A percentile compares a stretch with the other conserved stretches of the same genome.
These are phyloP conservation scores for Amphibolis antarctica DNA, from an alignment of 106 monocot species.

Conservation along the genomic window DNA sequence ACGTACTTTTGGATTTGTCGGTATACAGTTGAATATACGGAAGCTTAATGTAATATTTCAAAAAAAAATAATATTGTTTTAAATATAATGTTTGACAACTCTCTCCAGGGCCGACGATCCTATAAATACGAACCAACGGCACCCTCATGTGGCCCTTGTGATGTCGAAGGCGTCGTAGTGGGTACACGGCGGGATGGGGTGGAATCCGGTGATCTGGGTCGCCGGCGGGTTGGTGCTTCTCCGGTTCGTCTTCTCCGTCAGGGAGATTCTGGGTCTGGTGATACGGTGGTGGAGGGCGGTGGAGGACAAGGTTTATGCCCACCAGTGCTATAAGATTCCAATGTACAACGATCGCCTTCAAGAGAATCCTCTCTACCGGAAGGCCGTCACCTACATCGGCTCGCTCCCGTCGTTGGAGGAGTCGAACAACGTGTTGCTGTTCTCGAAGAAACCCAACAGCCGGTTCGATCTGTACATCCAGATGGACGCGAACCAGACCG, in stretches of 20 bases:
- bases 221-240: conserved; percentile 25
- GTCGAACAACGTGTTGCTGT: conserved; percentile 32
- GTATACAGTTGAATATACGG: too few species aligned
- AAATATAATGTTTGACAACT: too few species aligned
- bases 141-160: too few species aligned
- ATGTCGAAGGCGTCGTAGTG: too few species aligned
- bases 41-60: too few species aligned
- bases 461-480: conserved; percentile 28
- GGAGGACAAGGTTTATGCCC: conserved; percentile 28
- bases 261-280: conserved; percentile 15
- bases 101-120: too few species aligned
- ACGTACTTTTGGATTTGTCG: too few species aligned
- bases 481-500: conserved; percentile 22
- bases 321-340: conserved; percentile 51
- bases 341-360: conserved; percentile 19
- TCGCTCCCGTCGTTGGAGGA: conserved; percentile 64
- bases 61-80: too few species aligned
- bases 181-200: background rate
- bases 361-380: conserved; percentile 59
- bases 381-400: conserved; percentile 36
- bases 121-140: too few species aligned
- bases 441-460: conserved; percentile 24
- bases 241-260: conserved; percentile 26
- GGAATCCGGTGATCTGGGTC: background rate
- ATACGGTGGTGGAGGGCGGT: conserved; percentile 26